phyloP scores from a whole-genome alignment of 805 yeast species.

The Diddensiella transvaalensis region DNA sequence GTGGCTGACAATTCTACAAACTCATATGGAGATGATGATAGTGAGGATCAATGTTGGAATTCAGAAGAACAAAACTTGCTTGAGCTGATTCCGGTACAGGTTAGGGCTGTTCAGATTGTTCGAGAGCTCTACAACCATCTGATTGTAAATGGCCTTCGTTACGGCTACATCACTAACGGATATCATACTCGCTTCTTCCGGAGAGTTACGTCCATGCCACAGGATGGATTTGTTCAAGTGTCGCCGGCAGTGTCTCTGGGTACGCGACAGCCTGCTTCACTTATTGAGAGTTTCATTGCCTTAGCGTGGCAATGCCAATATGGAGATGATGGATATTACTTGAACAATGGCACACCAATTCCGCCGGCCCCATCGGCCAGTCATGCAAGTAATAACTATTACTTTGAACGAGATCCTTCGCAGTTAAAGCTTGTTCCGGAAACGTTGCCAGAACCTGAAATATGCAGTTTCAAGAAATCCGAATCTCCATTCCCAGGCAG shows the following conservation, averaged over 20 bases:
- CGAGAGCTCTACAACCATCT: slow-evolving; percentile 18
- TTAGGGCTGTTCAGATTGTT: background rate
- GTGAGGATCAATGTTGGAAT: background rate
- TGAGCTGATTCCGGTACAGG: background rate
- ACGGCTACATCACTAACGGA: slow-evolving; percentile 24
- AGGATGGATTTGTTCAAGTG: slow-evolving; percentile 9
- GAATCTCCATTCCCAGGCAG: slow-evolving; percentile 17
- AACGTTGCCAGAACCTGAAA: slow-evolving; percentile 16
- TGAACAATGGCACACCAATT: background rate
- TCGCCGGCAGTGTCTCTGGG: slow-evolving; percentile 17
- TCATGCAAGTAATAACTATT: slow-evolving; percentile 4
- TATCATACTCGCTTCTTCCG: slow-evolving; percentile 19
- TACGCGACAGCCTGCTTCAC: background rate
- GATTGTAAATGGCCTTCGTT: slow-evolving; percentile 21
- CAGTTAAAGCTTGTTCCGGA: slow-evolving; percentile 4
- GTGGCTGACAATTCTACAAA: background rate
- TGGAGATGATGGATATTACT: slow-evolving; percentile 5
- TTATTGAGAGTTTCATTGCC: slow-evolving; percentile 11
- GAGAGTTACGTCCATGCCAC: background rate
- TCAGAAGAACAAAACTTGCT: background rate
- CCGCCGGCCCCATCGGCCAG: slow-evolving; percentile 3
- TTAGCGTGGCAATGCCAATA: slow-evolving; percentile 11
- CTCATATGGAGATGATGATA: background rate
- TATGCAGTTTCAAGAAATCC: slow-evolving; percentile 12
- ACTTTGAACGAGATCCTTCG: slow-evolving; percentile 8